Evolutionary conservation across 1,139 yeast genomes (phyloP).

Genomic region (Nakaseomyces uthaithaninus): DNA sequence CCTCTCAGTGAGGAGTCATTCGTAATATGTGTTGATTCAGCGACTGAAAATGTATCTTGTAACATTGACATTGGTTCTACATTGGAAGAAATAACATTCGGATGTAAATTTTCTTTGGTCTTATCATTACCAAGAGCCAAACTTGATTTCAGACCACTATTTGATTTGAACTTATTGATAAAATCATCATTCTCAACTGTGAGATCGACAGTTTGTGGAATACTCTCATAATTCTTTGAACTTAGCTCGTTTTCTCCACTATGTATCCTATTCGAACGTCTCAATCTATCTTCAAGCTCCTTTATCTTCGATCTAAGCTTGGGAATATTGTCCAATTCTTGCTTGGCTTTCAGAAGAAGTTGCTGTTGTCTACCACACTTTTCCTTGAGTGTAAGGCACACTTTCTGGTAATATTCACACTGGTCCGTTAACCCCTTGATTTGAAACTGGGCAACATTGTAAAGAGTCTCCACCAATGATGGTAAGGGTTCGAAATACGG

Average conservation of each 20-base stretch:
- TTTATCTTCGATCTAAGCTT: slow-evolving; percentile 14
- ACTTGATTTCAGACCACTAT: slow-evolving; percentile 13
- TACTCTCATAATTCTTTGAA: slow-evolving; percentile 7
- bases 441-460: slow-evolving; percentile 24
- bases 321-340: slow-evolving; percentile 21
- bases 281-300: slow-evolving; percentile 14
- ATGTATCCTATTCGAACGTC: slow-evolving; percentile 2
- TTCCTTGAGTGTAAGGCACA: slow-evolving; percentile 20
- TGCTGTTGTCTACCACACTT: slow-evolving; percentile 24
- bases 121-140: not conserved
- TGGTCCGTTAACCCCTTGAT: slow-evolving; percentile 18
- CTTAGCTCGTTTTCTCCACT: not conserved
- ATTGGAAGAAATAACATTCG: not conserved
- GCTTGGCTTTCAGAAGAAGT: slow-evolving; percentile 20
- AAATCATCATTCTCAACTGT: slow-evolving; percentile 17
- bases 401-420: slow-evolving; percentile 20
- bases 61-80: not conserved
- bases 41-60: slow-evolving; percentile 7
- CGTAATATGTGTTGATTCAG: slow-evolving; percentile 13
- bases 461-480: slow-evolving; percentile 18
- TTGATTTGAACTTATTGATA: slow-evolving; percentile 16
- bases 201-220: slow-evolving; percentile 23
- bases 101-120: slow-evolving; percentile 5
- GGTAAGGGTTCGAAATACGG: slow-evolving; percentile 24
- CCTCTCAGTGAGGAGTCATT: not conserved